Evolutionary conservation across 352 stramenopile species (phyloP), one percentile per base, ranked within the genome.

Genomic region (Globisporangium barbulae): DNA sequence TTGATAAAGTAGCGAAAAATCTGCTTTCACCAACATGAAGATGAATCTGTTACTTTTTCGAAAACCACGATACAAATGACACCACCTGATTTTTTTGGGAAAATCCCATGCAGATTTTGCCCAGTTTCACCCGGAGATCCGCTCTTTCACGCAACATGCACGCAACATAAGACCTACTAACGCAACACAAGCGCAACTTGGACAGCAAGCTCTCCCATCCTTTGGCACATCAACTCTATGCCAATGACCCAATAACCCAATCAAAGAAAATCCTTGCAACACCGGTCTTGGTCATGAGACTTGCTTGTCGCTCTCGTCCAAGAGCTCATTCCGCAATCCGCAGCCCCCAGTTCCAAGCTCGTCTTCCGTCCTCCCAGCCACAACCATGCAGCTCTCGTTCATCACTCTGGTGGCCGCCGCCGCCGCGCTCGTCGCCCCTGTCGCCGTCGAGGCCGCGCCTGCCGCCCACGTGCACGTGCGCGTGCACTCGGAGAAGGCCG

Each of bases 321-420:
- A 59, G 53, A 59, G 53, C 50, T 55, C 57, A 63, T 63, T 55
- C 57, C 31, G n/a, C 57, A 48, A 55, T 53, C 28, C 9, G 30
- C 45, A 37, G 31, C 57, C 17, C 12, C 57, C 41, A 53, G 47
- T 5, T 22, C 5, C 47, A 33, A 50, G 44, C 53, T 19, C 12
- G 25, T 28, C 25, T 28, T 28, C 25, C 53, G 6, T 9, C 44
- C 55, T 17, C 8, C 3, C 22, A n/a, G 0, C 13, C 39, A 53
- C 44, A 15, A 53, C 31, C 44, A 63, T 63, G 57, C 37, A 63
- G 57, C 19, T 63, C 44, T 63, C 57, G 44, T n/a, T 63, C 28
- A 17, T 63, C 30, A 44, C 57, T 8, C 28, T 48, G 15, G 13
- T 63, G 8, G 57, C 57, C 49, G 45, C 31, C 30, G 44, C 55